Evolutionary conservation across 2,329 filamentous ascomycete genomes (phyloP), one percentile per base, ranked within the genome.

Genomic region (Aplosporella prunicola): DNA sequence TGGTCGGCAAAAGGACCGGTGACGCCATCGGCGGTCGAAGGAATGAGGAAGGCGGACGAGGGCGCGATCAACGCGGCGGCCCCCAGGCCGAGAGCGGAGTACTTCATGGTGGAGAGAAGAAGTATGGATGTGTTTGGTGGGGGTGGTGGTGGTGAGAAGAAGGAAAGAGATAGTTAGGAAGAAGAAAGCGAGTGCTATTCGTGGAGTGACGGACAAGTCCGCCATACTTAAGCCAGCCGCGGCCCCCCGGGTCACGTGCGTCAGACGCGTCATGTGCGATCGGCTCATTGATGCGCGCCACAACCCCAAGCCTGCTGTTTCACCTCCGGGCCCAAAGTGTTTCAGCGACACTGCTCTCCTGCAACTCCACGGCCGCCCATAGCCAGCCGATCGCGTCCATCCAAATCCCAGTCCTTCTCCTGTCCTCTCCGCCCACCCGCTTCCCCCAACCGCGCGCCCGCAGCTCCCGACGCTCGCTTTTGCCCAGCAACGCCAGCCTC

Each of bases 1-100:
- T 27, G 32, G 16, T 40, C 32, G 38, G 48, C 51, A 25, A 60
- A 44, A 15, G 46, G 48, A 34, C 54, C 53, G 41, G 54, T 29
- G 10, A 51, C 48, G 42, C 48, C 50, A 43, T 52, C 51, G 18
- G 16, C 27, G 25, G 38, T 40, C 7, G 38, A 40, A 29, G 38
- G 38, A 16, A 40, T 20, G 20, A 40, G 32, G 38, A 40, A 40
- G 27, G 38, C 38, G 20, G 38, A 28, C 32, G 38, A 35, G 27
- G 32, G 32, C 15, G 45, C 46, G 48, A 46, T 52, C 51, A 58
- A 52, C 50, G 56, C 57, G 43, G 47, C 48, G 43, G 55, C 54
- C 43, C 48, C 45, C 23, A 60, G 45, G 43, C 55, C 53, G 39
- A 60, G 41, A 28, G 51, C 51, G 44, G 44, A 51, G 39, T 44